These are phyloP conservation scores for Vanrija humicola DNA, from an alignment of 1,284 basidiomycete genomes.

Conservation along the genomic window DNA sequence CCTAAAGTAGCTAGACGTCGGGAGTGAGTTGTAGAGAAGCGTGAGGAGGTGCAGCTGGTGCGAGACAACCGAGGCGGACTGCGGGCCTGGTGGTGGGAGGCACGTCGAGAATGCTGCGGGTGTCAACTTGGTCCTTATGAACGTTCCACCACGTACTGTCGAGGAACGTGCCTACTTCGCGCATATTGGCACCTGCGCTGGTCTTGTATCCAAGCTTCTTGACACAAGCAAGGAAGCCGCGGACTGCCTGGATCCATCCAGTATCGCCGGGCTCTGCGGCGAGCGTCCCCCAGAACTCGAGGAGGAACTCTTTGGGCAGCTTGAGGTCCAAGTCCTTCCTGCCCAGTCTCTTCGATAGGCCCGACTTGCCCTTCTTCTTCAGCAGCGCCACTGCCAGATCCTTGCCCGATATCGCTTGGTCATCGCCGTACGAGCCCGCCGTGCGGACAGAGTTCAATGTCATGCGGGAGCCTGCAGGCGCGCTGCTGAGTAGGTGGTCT, in stretches of 20 bases:
- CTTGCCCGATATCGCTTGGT: slow-evolving; percentile 5
- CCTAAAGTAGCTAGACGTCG: slow-evolving; percentile 30
- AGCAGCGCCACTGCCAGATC: not conserved
- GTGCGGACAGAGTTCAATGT: slow-evolving; percentile 6
- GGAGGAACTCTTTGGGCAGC: slow-evolving; percentile 43
- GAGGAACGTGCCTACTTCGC: slow-evolving; percentile 37
- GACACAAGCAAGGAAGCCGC: slow-evolving; percentile 32
- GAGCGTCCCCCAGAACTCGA: slow-evolving; percentile 42
- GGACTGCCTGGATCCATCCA: slow-evolving; percentile 33
- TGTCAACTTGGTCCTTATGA: not conserved
- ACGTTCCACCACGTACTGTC: slow-evolving; percentile 26
- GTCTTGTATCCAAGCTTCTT: slow-evolving; percentile 46
- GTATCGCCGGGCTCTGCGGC: slow-evolving; percentile 38
- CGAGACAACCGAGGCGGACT: slow-evolving; percentile 12
- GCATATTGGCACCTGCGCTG: slow-evolving; percentile 37
- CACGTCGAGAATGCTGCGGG: slow-evolving; percentile 28
- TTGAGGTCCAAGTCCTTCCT: slow-evolving; percentile 33
- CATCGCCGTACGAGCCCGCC: slow-evolving; percentile 9
- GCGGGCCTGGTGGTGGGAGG: slow-evolving; percentile 22
- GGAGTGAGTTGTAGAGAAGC: slow-evolving; percentile 38
- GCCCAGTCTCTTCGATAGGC: slow-evolving; percentile 17
- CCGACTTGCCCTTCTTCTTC: slow-evolving; percentile 19
- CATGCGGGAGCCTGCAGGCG: slow-evolving; percentile 1
- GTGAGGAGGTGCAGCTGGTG: slow-evolving; percentile 42
- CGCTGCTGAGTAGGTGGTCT: not conserved